A percentile compares a stretch with the other conserved stretches of the same genome.
These are phyloP conservation scores for Pezicula radicicola DNA, from an alignment of 2,329 filamentous ascomycete species.

Conservation along the genomic window DNA sequence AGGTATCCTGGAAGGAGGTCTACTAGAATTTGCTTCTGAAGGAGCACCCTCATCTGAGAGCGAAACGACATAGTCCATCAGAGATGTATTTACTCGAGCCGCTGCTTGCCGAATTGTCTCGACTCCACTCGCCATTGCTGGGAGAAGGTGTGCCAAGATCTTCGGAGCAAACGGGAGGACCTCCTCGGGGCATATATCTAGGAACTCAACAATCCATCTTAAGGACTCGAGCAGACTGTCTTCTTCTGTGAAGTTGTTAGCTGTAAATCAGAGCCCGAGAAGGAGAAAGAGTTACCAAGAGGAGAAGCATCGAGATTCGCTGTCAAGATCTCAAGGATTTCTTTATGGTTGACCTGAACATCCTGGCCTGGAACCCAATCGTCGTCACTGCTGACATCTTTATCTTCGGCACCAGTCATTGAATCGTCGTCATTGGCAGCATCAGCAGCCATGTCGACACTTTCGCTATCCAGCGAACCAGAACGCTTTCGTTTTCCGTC, in stretches of 20 bases:
- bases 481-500: constrained; percentile 66
- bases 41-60: constrained; percentile 64
- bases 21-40: constrained; percentile 35
- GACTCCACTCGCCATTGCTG: constrained; percentile 88
- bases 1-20: constrained; percentile 37
- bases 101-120: constrained; percentile 88
- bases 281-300: constrained; percentile 50
- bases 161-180: constrained; percentile 93
- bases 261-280: background rate
- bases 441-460: constrained; percentile 44
- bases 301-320: constrained; percentile 77
- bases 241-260: constrained; percentile 58
- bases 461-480: constrained; percentile 64
- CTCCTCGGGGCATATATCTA: constrained; percentile 96
- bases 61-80: constrained; percentile 94
- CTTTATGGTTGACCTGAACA: constrained; percentile 88
- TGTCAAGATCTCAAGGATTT: constrained; percentile 88
- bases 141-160: constrained; percentile 85
- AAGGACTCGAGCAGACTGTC: constrained; percentile 88
- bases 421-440: constrained; percentile 60
- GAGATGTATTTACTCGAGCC: constrained; percentile 80
- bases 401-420: constrained; percentile 53
- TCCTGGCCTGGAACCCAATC: constrained; percentile 98
- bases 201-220: constrained; percentile 92
- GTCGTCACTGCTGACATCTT: constrained; percentile 68